These are phyloP conservation scores for Meredithiella fracta DNA, from an alignment of 2,329 filamentous ascomycete species.

Conservation along the genomic window DNA sequence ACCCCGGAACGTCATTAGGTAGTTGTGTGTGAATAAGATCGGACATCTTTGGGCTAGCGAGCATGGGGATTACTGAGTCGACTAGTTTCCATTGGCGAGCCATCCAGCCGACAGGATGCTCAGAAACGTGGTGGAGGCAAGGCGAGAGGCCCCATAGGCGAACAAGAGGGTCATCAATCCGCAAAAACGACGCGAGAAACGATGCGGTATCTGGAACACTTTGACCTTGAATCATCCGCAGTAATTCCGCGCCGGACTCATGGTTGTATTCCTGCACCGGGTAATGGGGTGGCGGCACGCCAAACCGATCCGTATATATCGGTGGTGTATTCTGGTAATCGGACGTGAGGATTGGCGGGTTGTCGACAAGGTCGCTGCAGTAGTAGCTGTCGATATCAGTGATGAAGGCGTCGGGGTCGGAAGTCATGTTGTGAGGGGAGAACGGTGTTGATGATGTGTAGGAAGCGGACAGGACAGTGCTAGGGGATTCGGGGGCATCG, in stretches of 20 bases:
- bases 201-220: not conserved
- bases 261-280: not conserved
- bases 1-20: not conserved
- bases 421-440: not conserved
- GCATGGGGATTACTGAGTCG: not conserved
- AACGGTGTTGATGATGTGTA: not conserved
- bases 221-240: not conserved
- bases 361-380: no score
- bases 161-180: not conserved
- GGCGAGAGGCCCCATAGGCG: not conserved
- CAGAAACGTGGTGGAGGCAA: not conserved
- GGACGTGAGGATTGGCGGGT: no score
- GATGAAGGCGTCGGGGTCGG: not conserved
- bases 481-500: slow-evolving; percentile 4
- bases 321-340: no score
- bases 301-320: not conserved
- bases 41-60: not conserved
- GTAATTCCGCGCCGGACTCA: not conserved
- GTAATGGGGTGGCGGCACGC: not conserved
- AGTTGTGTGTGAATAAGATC: not conserved
- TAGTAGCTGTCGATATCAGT: slow-evolving; percentile 7
- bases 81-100: not conserved
- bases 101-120: not conserved
- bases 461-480: not conserved
- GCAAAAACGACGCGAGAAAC: not conserved